phyloP scores from a whole-genome alignment of 2,329 filamentous ascomycete species.

The Epichloe sibirici region DNA sequence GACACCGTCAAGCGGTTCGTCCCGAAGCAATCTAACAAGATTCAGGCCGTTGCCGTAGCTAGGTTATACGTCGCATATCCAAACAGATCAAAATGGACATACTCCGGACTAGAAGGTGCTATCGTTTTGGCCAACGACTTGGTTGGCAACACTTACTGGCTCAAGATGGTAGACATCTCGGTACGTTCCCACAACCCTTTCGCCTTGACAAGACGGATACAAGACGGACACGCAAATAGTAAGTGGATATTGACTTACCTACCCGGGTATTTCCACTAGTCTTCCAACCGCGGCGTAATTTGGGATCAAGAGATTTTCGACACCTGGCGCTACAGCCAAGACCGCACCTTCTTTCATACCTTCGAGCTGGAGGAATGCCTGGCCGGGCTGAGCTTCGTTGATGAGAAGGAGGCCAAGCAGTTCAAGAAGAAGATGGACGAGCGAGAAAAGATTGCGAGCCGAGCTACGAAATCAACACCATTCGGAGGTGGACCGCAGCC shows the following conservation, averaged over 20 bases:
- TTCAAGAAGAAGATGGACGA: conserved; percentile 98
- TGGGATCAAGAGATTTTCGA: conserved; percentile 99
- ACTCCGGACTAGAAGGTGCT: conserved; percentile 86
- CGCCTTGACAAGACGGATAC: too few relatives aligned
- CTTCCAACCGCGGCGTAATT: conserved; percentile 70
- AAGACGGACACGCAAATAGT: too few relatives aligned
- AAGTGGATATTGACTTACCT: conserved; percentile 1
- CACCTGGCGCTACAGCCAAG: conserved; percentile 87
- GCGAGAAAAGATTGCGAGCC: conserved; percentile 88
- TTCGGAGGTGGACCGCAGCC: conserved; percentile 46
- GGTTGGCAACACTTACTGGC: conserved; percentile 91
- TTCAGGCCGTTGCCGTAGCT: conserved; percentile 87
- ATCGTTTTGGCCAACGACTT: conserved; percentile 85
- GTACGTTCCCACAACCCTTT: conserved; percentile 31
- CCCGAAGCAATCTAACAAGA: conserved; percentile 92
- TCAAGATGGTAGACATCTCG: conserved; percentile 95
- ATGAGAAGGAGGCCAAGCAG: conserved; percentile 94
- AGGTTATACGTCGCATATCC: conserved; percentile 90
- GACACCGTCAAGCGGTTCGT: conserved; percentile 91
- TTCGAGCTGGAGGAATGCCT: conserved; percentile 92
- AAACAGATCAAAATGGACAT: conserved; percentile 76
- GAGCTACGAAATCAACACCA: conserved; percentile 67
- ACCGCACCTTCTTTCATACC: conserved; percentile 93
- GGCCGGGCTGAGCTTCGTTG: conserved; percentile 81
- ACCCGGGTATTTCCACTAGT: conserved; percentile 29